Conservation (phyloP, 768 basidiomycete species). For the Russula sp. region DNA sequence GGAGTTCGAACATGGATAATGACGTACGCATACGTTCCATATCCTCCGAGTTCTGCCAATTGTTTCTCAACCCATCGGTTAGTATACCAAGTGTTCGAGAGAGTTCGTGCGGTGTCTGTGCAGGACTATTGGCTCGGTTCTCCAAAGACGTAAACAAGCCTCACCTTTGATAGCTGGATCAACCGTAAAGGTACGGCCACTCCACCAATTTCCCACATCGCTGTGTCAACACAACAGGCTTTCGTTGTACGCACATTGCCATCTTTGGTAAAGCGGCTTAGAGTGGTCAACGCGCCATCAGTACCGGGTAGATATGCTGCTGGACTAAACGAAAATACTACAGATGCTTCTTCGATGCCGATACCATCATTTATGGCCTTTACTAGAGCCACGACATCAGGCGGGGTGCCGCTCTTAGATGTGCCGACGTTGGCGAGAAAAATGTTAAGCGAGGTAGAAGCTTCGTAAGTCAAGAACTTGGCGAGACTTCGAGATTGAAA, state of each 20-base stretch:
- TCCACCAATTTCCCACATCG: constrained; percentile 81
- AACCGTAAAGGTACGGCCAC: constrained; percentile 65
- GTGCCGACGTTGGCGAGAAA: constrained; percentile 47
- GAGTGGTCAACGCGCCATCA: constrained; percentile 10
- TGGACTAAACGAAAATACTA: constrained; percentile 38
- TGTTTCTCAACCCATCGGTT: constrained; percentile 70
- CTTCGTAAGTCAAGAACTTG: constrained; percentile 80
- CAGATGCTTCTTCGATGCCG: constrained; percentile 35
- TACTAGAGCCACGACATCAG: constrained; percentile 36
- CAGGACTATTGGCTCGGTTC: neutral
- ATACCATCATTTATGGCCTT: constrained; percentile 48
- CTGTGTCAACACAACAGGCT: constrained; percentile 60
- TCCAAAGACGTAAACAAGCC: constrained; percentile 22
- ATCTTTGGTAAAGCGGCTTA: constrained; percentile 24
- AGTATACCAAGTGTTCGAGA: constrained; percentile 67
- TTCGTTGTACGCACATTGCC: constrained; percentile 61
- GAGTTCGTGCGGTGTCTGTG: constrained; percentile 69
- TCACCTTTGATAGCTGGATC: constrained; percentile 69
- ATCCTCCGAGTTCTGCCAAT: constrained; percentile 93
- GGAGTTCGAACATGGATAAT: neutral
- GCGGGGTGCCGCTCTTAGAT: constrained; percentile 31
- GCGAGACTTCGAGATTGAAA: constrained; percentile 68
- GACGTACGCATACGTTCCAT: constrained; percentile 81
- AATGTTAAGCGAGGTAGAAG: constrained; percentile 79
- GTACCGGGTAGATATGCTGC: constrained; percentile 24